Percentiles rank a stretch among this genome's conserved stretches.
These are phyloP conservation scores for Trichoderma asperelloides DNA, from an alignment of 495 filamentous ascomycete genomes.

Conservation along the genomic window DNA sequence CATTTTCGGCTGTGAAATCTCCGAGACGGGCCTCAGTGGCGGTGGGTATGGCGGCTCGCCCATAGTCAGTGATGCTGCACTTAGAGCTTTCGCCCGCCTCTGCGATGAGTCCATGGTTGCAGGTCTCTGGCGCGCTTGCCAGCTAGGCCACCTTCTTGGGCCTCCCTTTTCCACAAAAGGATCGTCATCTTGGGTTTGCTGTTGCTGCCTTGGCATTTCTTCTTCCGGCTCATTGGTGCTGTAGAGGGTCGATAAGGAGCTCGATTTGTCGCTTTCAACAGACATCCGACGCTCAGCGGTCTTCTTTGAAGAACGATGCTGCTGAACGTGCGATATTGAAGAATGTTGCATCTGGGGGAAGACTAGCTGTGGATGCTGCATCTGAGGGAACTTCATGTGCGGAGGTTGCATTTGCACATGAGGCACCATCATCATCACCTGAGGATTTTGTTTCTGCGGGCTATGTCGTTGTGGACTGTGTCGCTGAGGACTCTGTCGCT, in stretches of 20 bases:
- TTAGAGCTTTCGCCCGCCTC: neutral
- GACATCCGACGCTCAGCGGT: neutral
- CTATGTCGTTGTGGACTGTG: neutral
- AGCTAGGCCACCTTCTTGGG: neutral
- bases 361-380: neutral
- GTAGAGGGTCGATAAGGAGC: slow-evolving; percentile 8
- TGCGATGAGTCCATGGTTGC: neutral
- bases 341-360: neutral
- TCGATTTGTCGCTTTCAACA: slow-evolving; percentile 5
- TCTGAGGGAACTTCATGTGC: neutral
- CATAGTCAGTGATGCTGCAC: neutral
- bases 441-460: neutral
- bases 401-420: neutral
- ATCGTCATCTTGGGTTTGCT: neutral
- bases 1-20: neutral
- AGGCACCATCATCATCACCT: neutral
- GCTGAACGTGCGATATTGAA: neutral
- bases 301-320: neutral
- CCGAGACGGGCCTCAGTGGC: neutral
- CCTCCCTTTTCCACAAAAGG: slow-evolving; percentile 7
- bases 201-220: neutral
- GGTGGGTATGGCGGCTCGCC: neutral
- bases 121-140: neutral
- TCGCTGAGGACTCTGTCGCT: neutral
- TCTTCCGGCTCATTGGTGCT: slow-evolving; percentile 8